Base-by-base conservation (phyloP, 371 early-diverging fungal genomes). In the Mortierella sp. region DNA sequence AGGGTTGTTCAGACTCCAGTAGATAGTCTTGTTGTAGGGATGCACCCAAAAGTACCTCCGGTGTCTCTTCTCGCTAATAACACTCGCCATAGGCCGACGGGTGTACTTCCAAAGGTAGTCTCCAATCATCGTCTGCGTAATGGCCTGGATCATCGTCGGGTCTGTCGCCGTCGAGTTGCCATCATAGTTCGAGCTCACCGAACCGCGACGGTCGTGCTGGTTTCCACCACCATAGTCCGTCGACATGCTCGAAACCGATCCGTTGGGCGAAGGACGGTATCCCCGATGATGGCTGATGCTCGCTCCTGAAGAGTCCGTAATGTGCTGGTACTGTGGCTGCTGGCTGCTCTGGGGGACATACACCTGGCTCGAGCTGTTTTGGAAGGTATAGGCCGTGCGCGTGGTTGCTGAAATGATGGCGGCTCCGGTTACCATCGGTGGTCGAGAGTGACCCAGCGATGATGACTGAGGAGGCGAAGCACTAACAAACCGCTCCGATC, bases 91-190 rank as follows among this genome's bases (percentile, higher is more conserved):
- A 26, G 84, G 77, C 44, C 89, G 86, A 11, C 92, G 87, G 24
- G 92, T 92, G 68, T 91, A 93, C 86, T 95, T 95, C 81, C 87
- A 90, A 85, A 95, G 85, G 80, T 89, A 92, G 53, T 93, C 92
- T 14, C 96, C 96, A 63, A 94, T 91, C 92, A 94, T 93, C 64
- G 94, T 93, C 61, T 93, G 92, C 5, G 95, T 93, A 50, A 96
- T 92, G 24, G 93, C 77, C 52, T 92, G 88, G 41, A 94, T 91
- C 53, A 93, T 87, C 22, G 90, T 86, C 31, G 93, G 90, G 70
- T 93, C 91, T 0, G 91, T 88, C 1, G 81, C 52, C 4, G 79
- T 87, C 66, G 79, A 19, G 70, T 65, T 76, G 41, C 53, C 53
- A 4, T 78, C 84, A 43, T 79, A 79, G 64, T 73, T 78, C 4